These are phyloP conservation scores for Osmanthus fragrans DNA, from an alignment of 257 asterid species.

Conservation along the genomic window DNA sequence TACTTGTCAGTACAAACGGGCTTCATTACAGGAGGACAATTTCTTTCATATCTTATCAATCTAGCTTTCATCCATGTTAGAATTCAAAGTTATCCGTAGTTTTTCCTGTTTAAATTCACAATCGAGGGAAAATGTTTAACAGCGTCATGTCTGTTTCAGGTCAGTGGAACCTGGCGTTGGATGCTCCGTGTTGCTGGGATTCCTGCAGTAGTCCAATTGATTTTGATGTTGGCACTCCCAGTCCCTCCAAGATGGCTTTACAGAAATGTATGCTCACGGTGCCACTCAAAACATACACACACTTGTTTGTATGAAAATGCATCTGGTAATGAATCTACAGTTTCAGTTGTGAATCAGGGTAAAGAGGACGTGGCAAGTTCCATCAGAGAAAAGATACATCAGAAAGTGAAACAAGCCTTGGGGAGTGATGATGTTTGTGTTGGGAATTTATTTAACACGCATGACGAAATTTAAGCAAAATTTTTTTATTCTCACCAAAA, in stretches of 20 bases:
- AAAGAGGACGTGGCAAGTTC: constrained; percentile 35
- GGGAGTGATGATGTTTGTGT: constrained; percentile 37
- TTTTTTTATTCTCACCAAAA: too few relatives aligned
- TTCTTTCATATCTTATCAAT: constrained; percentile 53
- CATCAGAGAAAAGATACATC: constrained; percentile 40
- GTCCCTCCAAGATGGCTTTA: constrained; percentile 60
- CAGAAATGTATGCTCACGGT: constrained; percentile 29
- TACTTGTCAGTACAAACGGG: constrained; percentile 65
- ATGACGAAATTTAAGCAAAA: too few relatives aligned
- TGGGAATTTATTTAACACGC: constrained; percentile 19
- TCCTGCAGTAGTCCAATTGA: constrained; percentile 46
- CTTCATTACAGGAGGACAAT: constrained; percentile 64
- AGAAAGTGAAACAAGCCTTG: constrained; percentile 43
- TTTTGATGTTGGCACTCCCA: constrained; percentile 49
- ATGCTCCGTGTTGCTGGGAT: constrained; percentile 47
- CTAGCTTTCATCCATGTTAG: constrained; percentile 54
- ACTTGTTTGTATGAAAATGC: background rate
- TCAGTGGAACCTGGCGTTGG: constrained; percentile 53
- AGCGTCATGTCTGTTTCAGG: constrained; percentile 22
- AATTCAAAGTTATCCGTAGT: background rate
- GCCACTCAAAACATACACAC: background rate
- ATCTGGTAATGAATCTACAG: background rate
- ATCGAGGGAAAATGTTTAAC: too few relatives aligned
- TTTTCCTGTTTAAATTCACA: background rate
- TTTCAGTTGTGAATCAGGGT: constrained; percentile 25